Percentiles rank a stretch among this genome's conserved stretches.
phyloP scores from a whole-genome alignment of 768 basidiomycete species.

The Boletus patriciae region DNA sequence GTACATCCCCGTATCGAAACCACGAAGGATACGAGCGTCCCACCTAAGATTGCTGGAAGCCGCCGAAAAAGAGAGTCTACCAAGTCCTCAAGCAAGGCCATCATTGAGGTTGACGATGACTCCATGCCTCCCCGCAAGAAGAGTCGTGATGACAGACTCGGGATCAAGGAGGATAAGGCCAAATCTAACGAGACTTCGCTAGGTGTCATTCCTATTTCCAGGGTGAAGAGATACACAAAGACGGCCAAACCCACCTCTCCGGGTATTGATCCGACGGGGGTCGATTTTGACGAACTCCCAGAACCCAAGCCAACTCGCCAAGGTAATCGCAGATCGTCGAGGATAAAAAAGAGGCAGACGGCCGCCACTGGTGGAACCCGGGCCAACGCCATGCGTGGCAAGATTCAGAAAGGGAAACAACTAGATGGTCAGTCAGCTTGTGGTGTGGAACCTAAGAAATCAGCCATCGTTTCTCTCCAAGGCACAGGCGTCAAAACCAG shows the following conservation, averaged over 20 bases:
- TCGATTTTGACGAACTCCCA: slow-evolving; percentile 38
- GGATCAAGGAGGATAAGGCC: not conserved
- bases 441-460: not conserved
- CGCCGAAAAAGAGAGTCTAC: slow-evolving; percentile 29
- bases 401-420: slow-evolving; percentile 7
- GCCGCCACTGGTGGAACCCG: slow-evolving; percentile 1
- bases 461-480: not conserved
- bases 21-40: not conserved
- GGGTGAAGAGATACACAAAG: slow-evolving; percentile 35
- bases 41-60: slow-evolving; percentile 20
- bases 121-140: slow-evolving; percentile 22
- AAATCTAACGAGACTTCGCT: not conserved
- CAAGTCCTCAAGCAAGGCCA: slow-evolving; percentile 1
- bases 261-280: not conserved
- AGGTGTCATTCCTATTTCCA: slow-evolving; percentile 3
- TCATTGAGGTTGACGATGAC: slow-evolving; percentile 17
- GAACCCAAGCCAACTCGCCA: slow-evolving; percentile 3
- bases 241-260: slow-evolving; percentile 38
- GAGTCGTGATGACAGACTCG: slow-evolving; percentile 9
- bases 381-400: slow-evolving; percentile 32
- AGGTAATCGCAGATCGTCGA: slow-evolving; percentile 18
- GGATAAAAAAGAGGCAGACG: slow-evolving; percentile 16
- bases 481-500: not conserved
- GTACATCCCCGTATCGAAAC: not conserved
- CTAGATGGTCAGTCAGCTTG: not conserved